These are phyloP conservation scores for Ogataea siamensis DNA, from an alignment of 805 yeast species.

Conservation along the genomic window DNA sequence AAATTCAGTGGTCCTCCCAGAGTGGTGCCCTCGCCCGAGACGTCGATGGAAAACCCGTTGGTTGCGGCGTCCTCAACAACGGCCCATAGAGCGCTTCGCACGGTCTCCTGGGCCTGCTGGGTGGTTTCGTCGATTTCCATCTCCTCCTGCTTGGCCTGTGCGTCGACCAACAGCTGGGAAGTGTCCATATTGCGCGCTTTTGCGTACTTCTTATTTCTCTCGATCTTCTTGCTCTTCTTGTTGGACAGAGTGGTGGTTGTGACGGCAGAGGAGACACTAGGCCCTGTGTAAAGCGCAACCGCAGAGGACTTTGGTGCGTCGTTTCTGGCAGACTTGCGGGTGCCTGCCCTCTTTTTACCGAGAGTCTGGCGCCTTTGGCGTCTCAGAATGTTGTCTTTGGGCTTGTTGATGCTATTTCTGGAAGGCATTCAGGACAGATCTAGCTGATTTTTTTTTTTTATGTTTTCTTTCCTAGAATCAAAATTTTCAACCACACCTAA, in stretches of 20 bases:
- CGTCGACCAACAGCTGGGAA: constrained; percentile 45
- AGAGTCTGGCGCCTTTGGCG: constrained; percentile 49
- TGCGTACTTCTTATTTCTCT: constrained; percentile 72
- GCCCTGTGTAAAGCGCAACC: constrained; percentile 44
- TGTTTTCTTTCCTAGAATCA: constrained; percentile 3
- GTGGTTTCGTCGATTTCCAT: constrained; percentile 49
- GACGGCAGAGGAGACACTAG: constrained; percentile 18
- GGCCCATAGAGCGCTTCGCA: constrained; percentile 69
- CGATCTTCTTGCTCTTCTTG: constrained; percentile 75
- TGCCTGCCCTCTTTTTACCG: constrained; percentile 51
- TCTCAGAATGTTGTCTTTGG: constrained; percentile 56
- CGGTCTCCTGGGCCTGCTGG: constrained; percentile 40
- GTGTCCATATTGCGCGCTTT: constrained; percentile 47
- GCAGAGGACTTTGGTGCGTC: constrained; percentile 30
- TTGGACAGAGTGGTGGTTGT: constrained; percentile 68
- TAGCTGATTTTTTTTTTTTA: neutral
- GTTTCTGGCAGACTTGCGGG: constrained; percentile 21
- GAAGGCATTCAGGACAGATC: constrained; percentile 59
- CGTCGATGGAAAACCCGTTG: constrained; percentile 39
- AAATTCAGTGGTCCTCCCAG: constrained; percentile 61
- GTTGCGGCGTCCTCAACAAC: constrained; percentile 60
- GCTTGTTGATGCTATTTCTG: constrained; percentile 78
- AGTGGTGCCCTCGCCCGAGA: constrained; percentile 75
- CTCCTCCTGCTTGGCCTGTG: constrained; percentile 45
- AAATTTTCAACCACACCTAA: constrained; percentile 11